Percentiles rank a stretch among this genome's conserved stretches.
Conservation (phyloP, 306 rosid genomes). For the Vigna hirtella region DNA sequence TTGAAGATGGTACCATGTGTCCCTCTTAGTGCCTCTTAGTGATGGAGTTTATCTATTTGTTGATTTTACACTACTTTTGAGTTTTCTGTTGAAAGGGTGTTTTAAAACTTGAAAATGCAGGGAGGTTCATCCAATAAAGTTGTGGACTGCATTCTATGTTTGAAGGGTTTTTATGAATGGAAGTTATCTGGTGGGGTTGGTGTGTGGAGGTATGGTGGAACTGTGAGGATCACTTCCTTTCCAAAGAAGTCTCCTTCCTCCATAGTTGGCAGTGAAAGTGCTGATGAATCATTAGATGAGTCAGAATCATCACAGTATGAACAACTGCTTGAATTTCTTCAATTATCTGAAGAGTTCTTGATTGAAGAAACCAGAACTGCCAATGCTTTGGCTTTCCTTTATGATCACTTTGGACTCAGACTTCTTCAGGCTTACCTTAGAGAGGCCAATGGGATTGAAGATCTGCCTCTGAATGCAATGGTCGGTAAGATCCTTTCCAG, state of each 20-base stretch:
- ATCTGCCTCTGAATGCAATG: constrained; percentile 92
- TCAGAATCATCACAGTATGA: constrained; percentile 89
- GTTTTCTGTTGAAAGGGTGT: constrained; percentile 7
- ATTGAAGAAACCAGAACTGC: constrained; percentile 76
- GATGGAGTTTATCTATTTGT: not conserved
- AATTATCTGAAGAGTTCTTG: constrained; percentile 76
- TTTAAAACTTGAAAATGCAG: constrained; percentile 56
- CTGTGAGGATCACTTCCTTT: constrained; percentile 86
- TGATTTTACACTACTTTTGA: not conserved
- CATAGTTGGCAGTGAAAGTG: constrained; percentile 74
- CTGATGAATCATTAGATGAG: constrained; percentile 84
- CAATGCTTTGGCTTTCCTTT: constrained; percentile 82
- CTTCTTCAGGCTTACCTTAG: constrained; percentile 91
- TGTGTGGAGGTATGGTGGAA: constrained; percentile 98
- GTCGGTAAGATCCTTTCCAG: constrained; percentile 84
- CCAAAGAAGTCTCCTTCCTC: constrained; percentile 78
- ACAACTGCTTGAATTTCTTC: constrained; percentile 80
- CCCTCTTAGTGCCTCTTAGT: not conserved
- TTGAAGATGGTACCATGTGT: constrained; percentile 5
- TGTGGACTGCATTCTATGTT: constrained; percentile 96
- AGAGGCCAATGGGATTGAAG: constrained; percentile 71
- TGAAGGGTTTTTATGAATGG: constrained; percentile 96
- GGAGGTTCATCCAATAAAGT: constrained; percentile 93
- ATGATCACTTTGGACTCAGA: constrained; percentile 87
- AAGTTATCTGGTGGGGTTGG: constrained; percentile 91